These are phyloP conservation scores for Beta corolliflora DNA, from an alignment of 179 eudicot species.

Conservation along the genomic window DNA sequence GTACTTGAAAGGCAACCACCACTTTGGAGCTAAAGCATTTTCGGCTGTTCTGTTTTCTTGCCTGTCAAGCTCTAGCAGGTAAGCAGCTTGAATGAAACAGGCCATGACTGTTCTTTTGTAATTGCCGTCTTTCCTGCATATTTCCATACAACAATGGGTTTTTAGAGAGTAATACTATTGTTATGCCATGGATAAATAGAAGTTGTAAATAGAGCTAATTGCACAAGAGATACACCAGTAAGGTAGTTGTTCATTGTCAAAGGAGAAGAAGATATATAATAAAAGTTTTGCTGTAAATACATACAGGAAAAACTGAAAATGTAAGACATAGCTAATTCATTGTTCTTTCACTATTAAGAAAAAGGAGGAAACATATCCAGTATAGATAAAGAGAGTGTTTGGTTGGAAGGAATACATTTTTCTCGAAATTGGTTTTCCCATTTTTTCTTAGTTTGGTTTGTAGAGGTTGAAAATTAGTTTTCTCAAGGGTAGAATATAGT, in stretches of 20 bases:
- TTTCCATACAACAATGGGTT: neutral
- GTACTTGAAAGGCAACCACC: conserved; percentile 97
- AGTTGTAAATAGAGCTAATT: neutral
- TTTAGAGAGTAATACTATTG: neutral
- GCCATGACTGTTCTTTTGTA: conserved; percentile 92
- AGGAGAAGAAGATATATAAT: neutral
- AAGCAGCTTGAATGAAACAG: conserved; percentile 97
- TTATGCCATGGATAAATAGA: neutral
- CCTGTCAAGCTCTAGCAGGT: conserved; percentile 89
- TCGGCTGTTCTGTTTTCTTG: conserved; percentile 75
- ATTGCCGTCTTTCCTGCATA: conserved; percentile 78
- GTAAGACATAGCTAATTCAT: too few relatives aligned
- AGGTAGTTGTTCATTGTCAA: neutral
- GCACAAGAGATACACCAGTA: neutral
- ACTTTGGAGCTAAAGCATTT: conserved; percentile 80
- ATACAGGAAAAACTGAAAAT: too few relatives aligned
- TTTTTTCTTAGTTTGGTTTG: too few relatives aligned
- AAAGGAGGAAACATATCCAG: too few relatives aligned
- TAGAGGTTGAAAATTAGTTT: too few relatives aligned
- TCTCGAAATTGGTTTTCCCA: too few relatives aligned
- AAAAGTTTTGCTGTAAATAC: too few relatives aligned
- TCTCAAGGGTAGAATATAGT: too few relatives aligned
- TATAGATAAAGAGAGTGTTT: too few relatives aligned
- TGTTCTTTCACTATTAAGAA: neutral
- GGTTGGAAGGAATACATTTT: too few relatives aligned